phyloP scores from a whole-genome alignment of 148 eudicot species.

The Limonium bicolor region DNA sequence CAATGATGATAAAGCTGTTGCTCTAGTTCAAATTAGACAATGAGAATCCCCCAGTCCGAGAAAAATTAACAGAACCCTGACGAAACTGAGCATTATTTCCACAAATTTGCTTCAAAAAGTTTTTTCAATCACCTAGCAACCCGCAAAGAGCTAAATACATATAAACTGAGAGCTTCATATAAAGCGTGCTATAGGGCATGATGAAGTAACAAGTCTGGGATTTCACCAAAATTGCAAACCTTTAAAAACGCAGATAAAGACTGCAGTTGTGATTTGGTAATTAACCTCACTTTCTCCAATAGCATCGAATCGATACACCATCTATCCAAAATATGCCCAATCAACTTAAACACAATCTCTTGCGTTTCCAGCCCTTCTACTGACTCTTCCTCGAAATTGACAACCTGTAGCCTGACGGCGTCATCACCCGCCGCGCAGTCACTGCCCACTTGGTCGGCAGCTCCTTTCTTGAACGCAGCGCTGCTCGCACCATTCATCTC shows the following conservation, averaged over 20 bases:
- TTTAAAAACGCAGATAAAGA: slow-evolving; percentile 57
- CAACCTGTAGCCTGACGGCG: slow-evolving; percentile 19
- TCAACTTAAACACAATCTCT: slow-evolving; percentile 61
- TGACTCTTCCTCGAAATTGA: slow-evolving; percentile 64
- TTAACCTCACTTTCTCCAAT: slow-evolving; percentile 58
- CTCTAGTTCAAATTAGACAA: no score
- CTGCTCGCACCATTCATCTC: slow-evolving; percentile 34
- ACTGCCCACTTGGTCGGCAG: slow-evolving; percentile 14
- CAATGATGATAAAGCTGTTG: no score
- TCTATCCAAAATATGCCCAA: slow-evolving; percentile 41
- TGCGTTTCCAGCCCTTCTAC: slow-evolving; percentile 68
- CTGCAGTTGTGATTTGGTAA: slow-evolving; percentile 65
- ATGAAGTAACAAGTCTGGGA: no score
- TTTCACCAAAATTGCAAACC: no score
- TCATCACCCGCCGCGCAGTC: slow-evolving; percentile 15
- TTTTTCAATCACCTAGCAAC: no score
- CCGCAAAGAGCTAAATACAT: no score
- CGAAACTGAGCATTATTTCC: no score
- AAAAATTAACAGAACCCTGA: no score
- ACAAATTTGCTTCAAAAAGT: no score
- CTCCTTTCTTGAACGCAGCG: slow-evolving; percentile 24
- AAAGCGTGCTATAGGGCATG: no score
- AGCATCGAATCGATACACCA: slow-evolving; percentile 37
- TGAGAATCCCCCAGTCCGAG: no score
- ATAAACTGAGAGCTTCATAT: no score